Percentiles rank a stretch among this genome's conserved stretches.
phyloP scores from a whole-genome alignment of 805 yeast species.

The Metschnikowia cubensis region DNA sequence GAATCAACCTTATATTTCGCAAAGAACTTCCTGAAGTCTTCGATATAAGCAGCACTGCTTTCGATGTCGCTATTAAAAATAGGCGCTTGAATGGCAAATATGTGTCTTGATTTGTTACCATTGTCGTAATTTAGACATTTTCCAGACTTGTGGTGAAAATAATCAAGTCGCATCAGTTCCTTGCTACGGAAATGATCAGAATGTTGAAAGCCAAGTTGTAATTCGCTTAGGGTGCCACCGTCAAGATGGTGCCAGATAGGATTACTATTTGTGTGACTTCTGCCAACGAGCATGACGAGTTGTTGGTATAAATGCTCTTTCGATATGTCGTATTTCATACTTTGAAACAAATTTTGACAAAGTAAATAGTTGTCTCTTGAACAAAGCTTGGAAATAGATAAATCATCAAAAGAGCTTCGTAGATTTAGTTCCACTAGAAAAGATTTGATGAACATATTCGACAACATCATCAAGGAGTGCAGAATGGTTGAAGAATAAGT shows the following conservation, averaged over 20 bases:
- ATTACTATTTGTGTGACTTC: background rate
- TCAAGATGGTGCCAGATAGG: slow-evolving; percentile 1
- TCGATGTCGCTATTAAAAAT: slow-evolving; percentile 13
- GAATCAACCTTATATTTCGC: slow-evolving; percentile 11
- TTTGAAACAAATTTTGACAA: slow-evolving; percentile 18
- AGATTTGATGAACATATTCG: slow-evolving; percentile 22
- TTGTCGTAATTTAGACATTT: slow-evolving; percentile 31
- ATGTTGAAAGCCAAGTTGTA: slow-evolving; percentile 12
- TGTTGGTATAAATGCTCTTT: slow-evolving; percentile 6
- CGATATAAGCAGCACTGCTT: slow-evolving; percentile 21
- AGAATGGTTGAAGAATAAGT: slow-evolving; percentile 18
- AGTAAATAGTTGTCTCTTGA: slow-evolving; percentile 5
- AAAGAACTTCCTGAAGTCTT: slow-evolving; percentile 18
- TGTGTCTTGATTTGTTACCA: slow-evolving; percentile 24
- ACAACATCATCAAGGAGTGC: slow-evolving; percentile 22
- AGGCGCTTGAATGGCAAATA: slow-evolving; percentile 16
- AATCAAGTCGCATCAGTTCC: slow-evolving; percentile 22
- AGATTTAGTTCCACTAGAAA: slow-evolving; percentile 30
- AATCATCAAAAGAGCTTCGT: slow-evolving; percentile 16
- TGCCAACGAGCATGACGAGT: background rate
- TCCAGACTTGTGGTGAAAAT: slow-evolving; percentile 27
- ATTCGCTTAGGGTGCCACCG: background rate
- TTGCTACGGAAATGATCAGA: slow-evolving; percentile 22
- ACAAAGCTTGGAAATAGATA: slow-evolving; percentile 1
- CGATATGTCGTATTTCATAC: slow-evolving; percentile 15